These are phyloP conservation scores for Furcasterigmium sp. DNA, from an alignment of 2,329 filamentous ascomycete genomes.

Conservation along the genomic window DNA sequence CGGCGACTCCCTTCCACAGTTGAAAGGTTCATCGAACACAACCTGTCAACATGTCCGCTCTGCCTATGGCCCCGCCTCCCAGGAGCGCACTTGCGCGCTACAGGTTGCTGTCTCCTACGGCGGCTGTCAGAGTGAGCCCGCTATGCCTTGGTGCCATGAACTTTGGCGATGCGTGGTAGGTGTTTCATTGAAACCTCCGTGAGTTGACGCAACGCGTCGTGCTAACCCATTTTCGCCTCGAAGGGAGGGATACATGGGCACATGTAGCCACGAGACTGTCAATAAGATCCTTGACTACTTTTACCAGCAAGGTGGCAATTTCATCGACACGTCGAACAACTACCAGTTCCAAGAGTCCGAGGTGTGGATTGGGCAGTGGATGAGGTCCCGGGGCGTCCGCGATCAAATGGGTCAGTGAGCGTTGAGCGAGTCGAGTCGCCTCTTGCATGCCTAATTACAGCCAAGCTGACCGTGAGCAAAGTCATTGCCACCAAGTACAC, in stretches of 20 bases:
- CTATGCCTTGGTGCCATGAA: conserved; percentile 62
- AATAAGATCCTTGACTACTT: conserved; percentile 64
- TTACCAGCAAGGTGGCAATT: conserved; percentile 57
- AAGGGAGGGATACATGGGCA: conserved; percentile 56
- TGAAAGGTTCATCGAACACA: not conserved
- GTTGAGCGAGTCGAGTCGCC: too few relatives aligned
- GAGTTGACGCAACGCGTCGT: not conserved
- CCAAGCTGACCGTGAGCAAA: conserved; percentile 11
- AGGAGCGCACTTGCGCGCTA: conserved; percentile 60
- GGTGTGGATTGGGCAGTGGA: conserved; percentile 66
- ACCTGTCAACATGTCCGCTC: conserved; percentile 17
- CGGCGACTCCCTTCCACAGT: not conserved
- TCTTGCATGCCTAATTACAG: conserved; percentile 1
- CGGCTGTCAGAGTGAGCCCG: conserved; percentile 62
- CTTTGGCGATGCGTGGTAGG: conserved; percentile 53
- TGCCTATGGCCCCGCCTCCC: conserved; percentile 39
- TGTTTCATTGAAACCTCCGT: too few relatives aligned
- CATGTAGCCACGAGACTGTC: conserved; percentile 55
- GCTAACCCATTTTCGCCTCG: not conserved
- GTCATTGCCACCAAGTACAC: conserved; percentile 68
- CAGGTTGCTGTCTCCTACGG: conserved; percentile 60
- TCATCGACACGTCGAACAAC: conserved; percentile 67
- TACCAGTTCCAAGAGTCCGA: conserved; percentile 62
- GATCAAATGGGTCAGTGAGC: conserved; percentile 56
- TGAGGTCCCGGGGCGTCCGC: conserved; percentile 56